These are phyloP conservation scores for Nepenthes gracilis DNA, from an alignment of 148 eudicot genomes.

Conservation along the genomic window DNA sequence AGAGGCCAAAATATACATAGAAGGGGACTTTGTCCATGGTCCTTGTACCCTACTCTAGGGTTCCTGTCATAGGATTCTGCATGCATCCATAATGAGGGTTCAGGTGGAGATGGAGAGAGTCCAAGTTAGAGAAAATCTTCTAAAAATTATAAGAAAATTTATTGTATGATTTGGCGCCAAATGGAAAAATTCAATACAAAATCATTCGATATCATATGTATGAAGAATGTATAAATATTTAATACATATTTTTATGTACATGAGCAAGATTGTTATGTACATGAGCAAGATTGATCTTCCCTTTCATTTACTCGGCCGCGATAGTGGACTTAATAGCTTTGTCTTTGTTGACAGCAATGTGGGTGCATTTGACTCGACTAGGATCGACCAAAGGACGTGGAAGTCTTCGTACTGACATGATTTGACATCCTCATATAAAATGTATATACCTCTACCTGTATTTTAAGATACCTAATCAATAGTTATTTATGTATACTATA, in stretches of 20 bases:
- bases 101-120: no score
- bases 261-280: neutral
- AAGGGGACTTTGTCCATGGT: no score
- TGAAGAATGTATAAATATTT: neutral
- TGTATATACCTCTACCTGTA: slow-evolving; percentile 74
- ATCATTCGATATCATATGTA: no score
- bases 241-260: slow-evolving; percentile 3
- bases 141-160: no score
- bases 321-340: slow-evolving; percentile 13
- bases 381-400: slow-evolving; percentile 78
- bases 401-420: slow-evolving; percentile 84
- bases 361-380: slow-evolving; percentile 40
- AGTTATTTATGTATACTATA: neutral
- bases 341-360: slow-evolving; percentile 30
- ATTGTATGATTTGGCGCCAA: no score
- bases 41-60: no score
- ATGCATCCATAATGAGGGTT: no score
- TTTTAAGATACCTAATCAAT: neutral
- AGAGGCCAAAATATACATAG: no score
- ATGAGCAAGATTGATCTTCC: slow-evolving; percentile 2
- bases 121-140: no score
- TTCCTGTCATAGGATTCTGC: no score
- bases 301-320: slow-evolving; percentile 15
- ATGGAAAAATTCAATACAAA: no score
- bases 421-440: slow-evolving; percentile 76